Evolutionary conservation across 805 yeast species (phyloP), one percentile per base, ranked within the genome.

Genomic region (Cyberlindnera sargentensis): DNA sequence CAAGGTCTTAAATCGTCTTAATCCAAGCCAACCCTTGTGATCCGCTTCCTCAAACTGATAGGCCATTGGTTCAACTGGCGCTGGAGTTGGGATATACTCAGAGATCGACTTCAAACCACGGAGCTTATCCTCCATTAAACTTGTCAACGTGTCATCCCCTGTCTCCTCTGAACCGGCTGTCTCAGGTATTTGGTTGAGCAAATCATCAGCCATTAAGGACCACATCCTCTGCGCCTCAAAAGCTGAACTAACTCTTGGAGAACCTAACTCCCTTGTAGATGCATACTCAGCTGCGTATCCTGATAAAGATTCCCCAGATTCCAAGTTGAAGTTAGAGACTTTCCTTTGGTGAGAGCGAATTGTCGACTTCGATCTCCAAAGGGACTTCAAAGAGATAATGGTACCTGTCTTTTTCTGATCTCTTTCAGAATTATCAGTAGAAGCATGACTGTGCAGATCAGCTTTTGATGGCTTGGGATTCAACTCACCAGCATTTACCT

Each of bases 291-390:
- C 55, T 2, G 55, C 58, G 35, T 31, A 48, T 2, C 49, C 54
- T 28, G 46, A 31, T 5, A 57, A 39, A 3, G 61, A 56, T 15
- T 45, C 49, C 8, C 61, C 61, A 23, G 61, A 57, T 7, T 56
- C 55, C 36, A 51, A 31, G 31, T 49, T 51, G 9, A 53, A 47
- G 11, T 6, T 24, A 26, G 38, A 36, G 3, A 25, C 4, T 6
- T 39, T 41, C 3, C 40, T 30, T 4, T 34, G 1, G 4, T 31
- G 8, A 4, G 41, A 27, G 5, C 34, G 30, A 24, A 35, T 39
- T 36, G 43, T 38, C n/a, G 47, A 33, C n/a, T 31, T 43, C 9
- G 52, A 39, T 52, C 56, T 48, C 41, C 51, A 43, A 23, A 44
- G 37, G n/a, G 45, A 43, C 39, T 9, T 23, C 28, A 37, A 35